Evolutionary conservation across 768 basidiomycete species (phyloP).

Genomic region (Filobasidium floriforme): DNA sequence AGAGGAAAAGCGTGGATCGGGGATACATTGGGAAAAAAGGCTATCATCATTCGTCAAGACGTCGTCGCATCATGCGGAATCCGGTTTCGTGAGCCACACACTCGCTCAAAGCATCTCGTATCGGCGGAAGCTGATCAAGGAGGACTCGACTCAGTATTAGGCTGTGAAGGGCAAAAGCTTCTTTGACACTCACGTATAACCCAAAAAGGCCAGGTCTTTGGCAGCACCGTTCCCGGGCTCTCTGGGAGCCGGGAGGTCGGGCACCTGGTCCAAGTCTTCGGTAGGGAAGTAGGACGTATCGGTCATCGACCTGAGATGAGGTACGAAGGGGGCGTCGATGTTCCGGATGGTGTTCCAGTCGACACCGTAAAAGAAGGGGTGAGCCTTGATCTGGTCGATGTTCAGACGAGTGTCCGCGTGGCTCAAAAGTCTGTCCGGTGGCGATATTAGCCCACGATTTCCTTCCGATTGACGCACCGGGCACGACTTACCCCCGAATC

Average conservation of each 20-base stretch:
- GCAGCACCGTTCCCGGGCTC: constrained; percentile 47
- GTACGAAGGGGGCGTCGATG: constrained; percentile 94
- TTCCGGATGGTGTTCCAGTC: constrained; percentile 81
- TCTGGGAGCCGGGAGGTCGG: constrained; percentile 48
- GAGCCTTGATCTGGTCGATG: constrained; percentile 80
- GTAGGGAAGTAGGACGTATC: constrained; percentile 98
- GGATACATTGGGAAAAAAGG: background rate
- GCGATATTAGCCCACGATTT: background rate
- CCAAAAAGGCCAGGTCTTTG: constrained; percentile 58
- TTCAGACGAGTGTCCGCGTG: constrained; percentile 68
- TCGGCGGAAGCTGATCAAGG: constrained; percentile 34
- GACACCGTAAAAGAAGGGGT: constrained; percentile 67
- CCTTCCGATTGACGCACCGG: background rate
- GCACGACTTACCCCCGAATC: constrained; percentile 60
- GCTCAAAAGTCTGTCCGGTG: constrained; percentile 56
- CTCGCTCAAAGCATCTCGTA: constrained; percentile 37
- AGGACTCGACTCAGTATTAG: background rate
- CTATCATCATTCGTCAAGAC: background rate
- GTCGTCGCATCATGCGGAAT: background rate
- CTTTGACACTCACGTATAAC: constrained; percentile 43
- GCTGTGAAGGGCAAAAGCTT: too few species aligned
- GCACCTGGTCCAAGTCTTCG: constrained; percentile 76
- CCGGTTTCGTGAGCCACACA: background rate
- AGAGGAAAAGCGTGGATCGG: background rate
- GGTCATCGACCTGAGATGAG: constrained; percentile 81